Base-by-base conservation (phyloP, 2,329 filamentous ascomycete genomes). In the Colletotrichum camelliae region DNA sequence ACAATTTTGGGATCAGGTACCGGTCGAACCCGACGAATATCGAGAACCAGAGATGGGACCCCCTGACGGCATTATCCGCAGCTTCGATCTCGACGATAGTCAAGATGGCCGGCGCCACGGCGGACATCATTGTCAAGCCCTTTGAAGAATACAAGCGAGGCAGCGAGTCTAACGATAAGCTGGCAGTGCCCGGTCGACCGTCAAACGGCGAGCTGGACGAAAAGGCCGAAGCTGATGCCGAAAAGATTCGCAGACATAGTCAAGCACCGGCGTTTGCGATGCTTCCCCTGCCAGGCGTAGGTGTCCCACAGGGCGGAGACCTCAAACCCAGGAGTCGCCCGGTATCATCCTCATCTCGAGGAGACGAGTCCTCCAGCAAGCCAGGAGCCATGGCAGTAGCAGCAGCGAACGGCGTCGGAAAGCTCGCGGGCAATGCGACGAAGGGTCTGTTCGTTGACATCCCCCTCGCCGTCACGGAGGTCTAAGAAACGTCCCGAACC, bases 371-470 rank as follows among this genome's bases (percentile, higher is more conserved):
- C 24, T 67, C 69, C 18, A 60, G 18, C 31, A 67, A 61, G 6
- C 55, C 70, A 77, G 33, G 74, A 68, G 52, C 62, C 4, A 43
- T 72, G 67, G 64, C 82, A 80, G 65, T 16, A 80, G 10, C 79
- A 77, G 3, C 81, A 81, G 15, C 79, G 79, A n/a, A 89, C 91
- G 4, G 88, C 88, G 1, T 91, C 90, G 77, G 90, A 90, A 5
- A 86, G 91, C 21, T 94, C 24, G 88, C 93, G 18, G 68, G 70
- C 9, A 89, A 89, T 48, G 91, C 92, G 33, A 87, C 91, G 1
- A 84, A 94, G 62, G 92, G 91, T 76, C 89, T 92, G 0, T 93
- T 94, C 5, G 77, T 79, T 3, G 76, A 76, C 27, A 77, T 79
- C 1, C 78, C 77, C 3, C 60, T 79, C 16, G 78, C 77, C 1